Conservation (phyloP, 2,329 filamentous ascomycete species). For the Fusarium musae region DNA sequence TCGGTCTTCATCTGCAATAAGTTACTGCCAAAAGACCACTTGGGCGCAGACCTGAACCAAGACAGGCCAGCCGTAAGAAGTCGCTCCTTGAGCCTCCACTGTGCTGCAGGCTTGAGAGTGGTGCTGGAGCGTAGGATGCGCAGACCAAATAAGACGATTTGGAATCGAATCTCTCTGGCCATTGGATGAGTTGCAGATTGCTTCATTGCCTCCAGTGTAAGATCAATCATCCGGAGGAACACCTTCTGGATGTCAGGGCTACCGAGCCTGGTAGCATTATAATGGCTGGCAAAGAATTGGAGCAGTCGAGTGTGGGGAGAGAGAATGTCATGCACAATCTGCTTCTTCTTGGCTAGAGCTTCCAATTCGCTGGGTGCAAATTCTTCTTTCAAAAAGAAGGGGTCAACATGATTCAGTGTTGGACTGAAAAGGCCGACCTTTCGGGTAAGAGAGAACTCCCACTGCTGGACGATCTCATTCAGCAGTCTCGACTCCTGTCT, state of each 20-base stretch:
- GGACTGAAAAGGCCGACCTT: conserved; percentile 84
- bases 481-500: conserved; percentile 87
- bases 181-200: conserved; percentile 82
- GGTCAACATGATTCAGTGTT: conserved; percentile 78
- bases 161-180: conserved; percentile 90
- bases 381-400: conserved; percentile 91
- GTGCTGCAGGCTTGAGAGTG: conserved; percentile 69
- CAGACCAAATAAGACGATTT: conserved; percentile 84
- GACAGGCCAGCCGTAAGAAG: conserved; percentile 85
- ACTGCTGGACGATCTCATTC: conserved; percentile 87
- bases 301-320: conserved; percentile 87
- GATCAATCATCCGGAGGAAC: conserved; percentile 82
- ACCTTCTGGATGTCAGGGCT: conserved; percentile 83
- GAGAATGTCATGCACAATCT: conserved; percentile 82
- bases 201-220: conserved; percentile 80
- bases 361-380: conserved; percentile 91
- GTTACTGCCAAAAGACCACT: conserved; percentile 97
- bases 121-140: conserved; percentile 80
- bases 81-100: conserved; percentile 88
- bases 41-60: conserved; percentile 87
- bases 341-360: conserved; percentile 77
- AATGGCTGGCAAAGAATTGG: conserved; percentile 93
- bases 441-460: conserved; percentile 84
- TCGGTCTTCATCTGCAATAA: conserved; percentile 94
- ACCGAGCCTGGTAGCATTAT: conserved; percentile 89